These are phyloP conservation scores for Zasmidium citrigriseum DNA, from an alignment of 2,329 filamentous ascomycete genomes.

Conservation along the genomic window DNA sequence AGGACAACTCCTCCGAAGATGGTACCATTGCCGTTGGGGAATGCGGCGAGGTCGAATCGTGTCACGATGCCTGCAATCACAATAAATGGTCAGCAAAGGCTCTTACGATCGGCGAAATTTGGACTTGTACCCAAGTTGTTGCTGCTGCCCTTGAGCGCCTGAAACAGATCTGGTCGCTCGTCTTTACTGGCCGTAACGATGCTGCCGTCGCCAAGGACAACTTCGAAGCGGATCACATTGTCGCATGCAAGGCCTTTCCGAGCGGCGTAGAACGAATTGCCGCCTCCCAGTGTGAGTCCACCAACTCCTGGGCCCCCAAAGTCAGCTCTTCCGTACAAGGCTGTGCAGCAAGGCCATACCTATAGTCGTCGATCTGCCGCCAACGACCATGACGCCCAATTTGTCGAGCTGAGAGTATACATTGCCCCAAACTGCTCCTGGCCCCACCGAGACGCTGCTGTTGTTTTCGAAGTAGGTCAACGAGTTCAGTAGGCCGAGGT, in stretches of 20 bases:
- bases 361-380: slow-evolving; percentile 39
- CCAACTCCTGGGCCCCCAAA: slow-evolving; percentile 16
- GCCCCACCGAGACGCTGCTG: slow-evolving; percentile 45
- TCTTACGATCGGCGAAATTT: too few species aligned
- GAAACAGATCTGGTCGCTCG: slow-evolving; percentile 23
- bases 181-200: slow-evolving; percentile 20
- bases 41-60: slow-evolving; percentile 19
- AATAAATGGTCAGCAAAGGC: too few species aligned
- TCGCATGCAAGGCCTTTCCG: slow-evolving; percentile 30
- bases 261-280: slow-evolving; percentile 26
- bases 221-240: slow-evolving; percentile 27
- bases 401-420: slow-evolving; percentile 46
- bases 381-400: slow-evolving; percentile 43
- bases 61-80: slow-evolving; percentile 30
- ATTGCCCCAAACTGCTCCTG: slow-evolving; percentile 48
- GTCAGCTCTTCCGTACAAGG: too few species aligned
- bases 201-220: slow-evolving; percentile 26
- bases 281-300: slow-evolving; percentile 27
- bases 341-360: too few species aligned
- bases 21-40: slow-evolving; percentile 8
- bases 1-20: slow-evolving; percentile 3
- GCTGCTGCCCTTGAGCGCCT: slow-evolving; percentile 22
- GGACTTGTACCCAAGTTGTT: slow-evolving; percentile 29
- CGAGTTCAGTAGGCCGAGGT: slow-evolving; percentile 23
- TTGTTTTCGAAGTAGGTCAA: slow-evolving; percentile 38